Percentiles rank a stretch among this genome's conserved stretches.
Conservation (phyloP, 768 basidiomycete genomes). For the Russula earlei region DNA sequence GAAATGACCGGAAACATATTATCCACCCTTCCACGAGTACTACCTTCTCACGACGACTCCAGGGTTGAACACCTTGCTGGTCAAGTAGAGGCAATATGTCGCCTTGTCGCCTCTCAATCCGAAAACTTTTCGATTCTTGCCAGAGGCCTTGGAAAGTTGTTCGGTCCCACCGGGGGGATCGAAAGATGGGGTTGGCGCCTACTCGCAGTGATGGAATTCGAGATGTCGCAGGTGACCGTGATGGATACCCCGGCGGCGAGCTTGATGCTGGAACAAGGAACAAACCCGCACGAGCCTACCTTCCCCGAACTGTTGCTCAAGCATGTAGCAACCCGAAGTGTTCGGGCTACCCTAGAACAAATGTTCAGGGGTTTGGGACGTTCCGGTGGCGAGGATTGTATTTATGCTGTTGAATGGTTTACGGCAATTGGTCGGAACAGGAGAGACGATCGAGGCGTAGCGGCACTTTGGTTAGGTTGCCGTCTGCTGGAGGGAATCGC, state of each 20-base stretch:
- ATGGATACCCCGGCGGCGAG: conserved; percentile 42
- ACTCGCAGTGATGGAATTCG: conserved; percentile 72
- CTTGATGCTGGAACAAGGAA: conserved; percentile 45
- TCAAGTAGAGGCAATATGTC: conserved; percentile 63
- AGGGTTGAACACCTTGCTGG: conserved; percentile 61
- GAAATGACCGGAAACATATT: conserved; percentile 58
- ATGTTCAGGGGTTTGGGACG: conserved; percentile 71
- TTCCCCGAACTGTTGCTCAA: conserved; percentile 57
- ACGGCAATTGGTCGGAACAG: conserved; percentile 41
- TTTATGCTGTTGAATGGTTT: conserved; percentile 83
- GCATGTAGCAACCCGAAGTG: conserved; percentile 42
- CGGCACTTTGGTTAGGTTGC: conserved; percentile 80
- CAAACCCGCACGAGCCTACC: conserved; percentile 28
- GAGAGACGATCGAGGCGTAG: conserved; percentile 38
- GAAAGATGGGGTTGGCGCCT: conserved; percentile 91
- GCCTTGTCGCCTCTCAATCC: conserved; percentile 29
- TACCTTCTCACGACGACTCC: conserved; percentile 62
- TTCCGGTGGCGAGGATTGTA: conserved; percentile 55
- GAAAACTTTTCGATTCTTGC: conserved; percentile 37
- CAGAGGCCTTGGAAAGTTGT: conserved; percentile 46
- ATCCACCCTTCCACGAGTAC: conserved; percentile 57
- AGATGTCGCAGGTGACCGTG: conserved; percentile 39
- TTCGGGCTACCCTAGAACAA: conserved; percentile 45
- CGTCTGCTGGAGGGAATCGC: conserved; percentile 67
- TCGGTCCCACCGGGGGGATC: conserved; percentile 76